phyloP scores from a whole-genome alignment of 495 filamentous ascomycete genomes.

The Cercophora sp. region DNA sequence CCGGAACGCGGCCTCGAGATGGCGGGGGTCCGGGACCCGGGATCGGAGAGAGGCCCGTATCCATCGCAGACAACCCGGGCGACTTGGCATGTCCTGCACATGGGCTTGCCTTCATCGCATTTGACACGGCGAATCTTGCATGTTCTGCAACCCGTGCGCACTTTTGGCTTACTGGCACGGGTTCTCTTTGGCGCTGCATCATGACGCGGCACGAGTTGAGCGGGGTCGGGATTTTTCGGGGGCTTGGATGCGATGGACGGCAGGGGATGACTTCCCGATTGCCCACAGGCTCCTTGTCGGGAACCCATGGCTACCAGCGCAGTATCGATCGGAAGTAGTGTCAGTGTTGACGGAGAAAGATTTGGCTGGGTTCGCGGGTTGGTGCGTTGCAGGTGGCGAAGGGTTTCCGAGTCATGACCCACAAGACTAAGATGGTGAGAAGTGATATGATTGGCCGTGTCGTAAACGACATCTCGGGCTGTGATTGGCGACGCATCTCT shows the following conservation, averaged over 20 bases:
- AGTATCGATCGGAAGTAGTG: no score
- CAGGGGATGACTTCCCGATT: no score
- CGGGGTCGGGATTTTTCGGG: not conserved
- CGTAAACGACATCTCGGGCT: not conserved
- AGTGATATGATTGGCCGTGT: slow-evolving; percentile 9
- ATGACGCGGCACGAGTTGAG: not conserved
- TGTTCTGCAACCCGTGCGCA: slow-evolving; percentile 30
- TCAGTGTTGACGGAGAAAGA: no score
- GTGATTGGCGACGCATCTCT: slow-evolving; percentile 7
- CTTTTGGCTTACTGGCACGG: slow-evolving; percentile 24
- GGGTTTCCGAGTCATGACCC: not conserved
- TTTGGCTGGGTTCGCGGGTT: no score
- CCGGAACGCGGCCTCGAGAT: no score
- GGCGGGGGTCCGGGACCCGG: no score
- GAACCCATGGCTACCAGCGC: no score
- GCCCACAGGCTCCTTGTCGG: no score
- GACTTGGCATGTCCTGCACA: slow-evolving; percentile 51
- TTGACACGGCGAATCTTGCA: slow-evolving; percentile 44
- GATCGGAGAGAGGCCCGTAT: no score
- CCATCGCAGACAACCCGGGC: slow-evolving; percentile 54
- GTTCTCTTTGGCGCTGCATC: not conserved
- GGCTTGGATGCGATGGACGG: not conserved
- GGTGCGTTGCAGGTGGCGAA: no score
- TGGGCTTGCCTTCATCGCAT: slow-evolving; percentile 56
- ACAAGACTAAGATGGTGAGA: not conserved